These are phyloP conservation scores for Phytopythium chamaehyphon DNA, from an alignment of 352 stramenopile species.

Conservation along the genomic window DNA sequence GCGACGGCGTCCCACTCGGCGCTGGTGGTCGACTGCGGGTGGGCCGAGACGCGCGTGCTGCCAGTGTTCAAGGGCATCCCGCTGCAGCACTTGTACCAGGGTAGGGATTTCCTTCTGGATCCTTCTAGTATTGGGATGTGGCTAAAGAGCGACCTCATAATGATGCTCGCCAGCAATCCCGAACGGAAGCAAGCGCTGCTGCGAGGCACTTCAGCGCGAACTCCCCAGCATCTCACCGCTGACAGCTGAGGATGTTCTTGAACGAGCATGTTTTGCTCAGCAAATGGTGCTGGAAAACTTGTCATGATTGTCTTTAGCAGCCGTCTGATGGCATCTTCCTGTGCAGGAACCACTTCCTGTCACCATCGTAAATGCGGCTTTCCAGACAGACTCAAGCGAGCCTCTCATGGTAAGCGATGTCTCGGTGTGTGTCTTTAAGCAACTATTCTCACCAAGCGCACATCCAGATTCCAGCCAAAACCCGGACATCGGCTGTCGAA, in stretches of 20 bases:
- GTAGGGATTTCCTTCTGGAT: too few species aligned
- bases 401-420: constrained; percentile 27
- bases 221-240: constrained; percentile 10
- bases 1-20: constrained; percentile 71
- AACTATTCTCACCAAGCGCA: neutral
- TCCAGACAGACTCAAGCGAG: constrained; percentile 32
- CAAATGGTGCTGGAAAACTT: constrained; percentile 21
- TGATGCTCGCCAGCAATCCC: constrained; percentile 28
- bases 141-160: too few species aligned
- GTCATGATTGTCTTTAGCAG: neutral
- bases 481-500: constrained; percentile 40
- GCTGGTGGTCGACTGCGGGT: constrained; percentile 78
- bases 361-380: constrained; percentile 38
- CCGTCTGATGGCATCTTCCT: neutral
- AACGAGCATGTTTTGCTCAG: constrained; percentile 74
- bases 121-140: too few species aligned
- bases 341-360: constrained; percentile 23
- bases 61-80: constrained; percentile 84
- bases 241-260: constrained; percentile 58
- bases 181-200: constrained; percentile 40
- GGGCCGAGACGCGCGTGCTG: constrained; percentile 63
- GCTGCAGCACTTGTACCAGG: constrained; percentile 61
- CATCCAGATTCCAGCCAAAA: constrained; percentile 29
- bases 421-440: too few species aligned
- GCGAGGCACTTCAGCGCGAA: constrained; percentile 28